Percentiles rank a stretch among this genome's conserved stretches.
These are phyloP conservation scores for Phoma sp. DNA, from an alignment of 2,329 filamentous ascomycete genomes.

Conservation along the genomic window DNA sequence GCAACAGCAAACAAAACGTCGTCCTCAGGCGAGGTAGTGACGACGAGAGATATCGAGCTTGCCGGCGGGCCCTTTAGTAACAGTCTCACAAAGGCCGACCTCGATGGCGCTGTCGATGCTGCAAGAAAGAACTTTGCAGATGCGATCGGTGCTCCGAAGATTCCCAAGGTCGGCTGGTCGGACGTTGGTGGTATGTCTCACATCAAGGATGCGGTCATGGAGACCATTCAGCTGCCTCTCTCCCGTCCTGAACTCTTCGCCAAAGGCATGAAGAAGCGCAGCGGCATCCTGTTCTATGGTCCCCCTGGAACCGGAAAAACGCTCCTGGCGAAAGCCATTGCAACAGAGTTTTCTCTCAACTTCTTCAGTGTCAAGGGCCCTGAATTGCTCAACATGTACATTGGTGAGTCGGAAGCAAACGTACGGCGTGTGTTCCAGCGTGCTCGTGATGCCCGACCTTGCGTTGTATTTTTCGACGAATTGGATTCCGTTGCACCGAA, in stretches of 20 bases:
- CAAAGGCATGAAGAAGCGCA: constrained; percentile 97
- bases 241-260: constrained; percentile 93
- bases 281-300: constrained; percentile 89
- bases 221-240: constrained; percentile 92
- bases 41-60: constrained; percentile 82
- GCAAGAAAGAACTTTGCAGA: constrained; percentile 98
- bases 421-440: constrained; percentile 88
- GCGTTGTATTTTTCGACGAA: constrained; percentile 93
- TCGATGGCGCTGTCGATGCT: constrained; percentile 91
- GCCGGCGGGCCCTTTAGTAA: constrained; percentile 81
- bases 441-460: constrained; percentile 82
- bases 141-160: constrained; percentile 95
- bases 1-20: constrained; percentile 49
- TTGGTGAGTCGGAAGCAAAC: constrained; percentile 91
- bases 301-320: constrained; percentile 93
- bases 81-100: constrained; percentile 81
- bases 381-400: constrained; percentile 94
- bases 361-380: constrained; percentile 95
- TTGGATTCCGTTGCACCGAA: constrained; percentile 94
- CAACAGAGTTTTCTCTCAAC: constrained; percentile 90
- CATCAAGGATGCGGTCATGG: constrained; percentile 95
- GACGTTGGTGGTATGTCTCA: constrained; percentile 92
- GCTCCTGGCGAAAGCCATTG: constrained; percentile 89
- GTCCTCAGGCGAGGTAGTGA: constrained; percentile 54
- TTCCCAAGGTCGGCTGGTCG: constrained; percentile 94